Evolutionary conservation across 208 protist genomes (phyloP).

Genomic region (Leishmania mexicana): DNA sequence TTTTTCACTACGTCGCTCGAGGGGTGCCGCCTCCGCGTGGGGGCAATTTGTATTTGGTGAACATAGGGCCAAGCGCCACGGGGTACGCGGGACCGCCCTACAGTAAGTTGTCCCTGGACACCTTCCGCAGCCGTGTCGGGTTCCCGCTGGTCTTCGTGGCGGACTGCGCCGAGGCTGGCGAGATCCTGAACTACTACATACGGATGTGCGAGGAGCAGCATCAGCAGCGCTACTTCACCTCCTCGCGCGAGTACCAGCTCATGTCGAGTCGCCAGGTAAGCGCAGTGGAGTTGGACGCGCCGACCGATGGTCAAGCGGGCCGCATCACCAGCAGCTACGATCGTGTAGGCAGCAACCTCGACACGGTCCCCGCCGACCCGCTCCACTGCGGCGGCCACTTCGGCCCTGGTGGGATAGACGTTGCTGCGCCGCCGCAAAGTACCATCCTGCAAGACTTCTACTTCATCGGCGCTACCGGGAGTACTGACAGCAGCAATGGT

Average conservation of each 20-base stretch:
- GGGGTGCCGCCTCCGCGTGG: conserved; percentile 60
- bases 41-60: conserved; percentile 57
- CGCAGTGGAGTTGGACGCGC: conserved; percentile 30
- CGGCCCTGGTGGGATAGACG: conserved; percentile 22
- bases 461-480: conserved; percentile 83
- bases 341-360: conserved; percentile 25
- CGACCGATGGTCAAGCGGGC: conserved; percentile 12
- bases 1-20: conserved; percentile 84
- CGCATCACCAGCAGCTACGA: conserved; percentile 14
- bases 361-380: conserved; percentile 15
- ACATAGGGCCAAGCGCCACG: conserved; percentile 23
- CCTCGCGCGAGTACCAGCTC: conserved; percentile 51
- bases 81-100: conserved; percentile 34
- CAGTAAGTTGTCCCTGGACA: conserved; percentile 58
- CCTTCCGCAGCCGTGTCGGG: conserved; percentile 58
- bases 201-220: conserved; percentile 61
- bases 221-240: conserved; percentile 55
- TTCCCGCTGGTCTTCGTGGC: conserved; percentile 85
- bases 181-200: conserved; percentile 67
- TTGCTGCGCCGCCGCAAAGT: conserved; percentile 15
- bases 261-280: conserved; percentile 42
- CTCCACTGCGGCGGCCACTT: conserved; percentile 19
- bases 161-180: conserved; percentile 77
- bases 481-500: conserved; percentile 16
- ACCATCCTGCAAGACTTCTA: conserved; percentile 70